Conservation (phyloP, 345 rosid genomes). For the Sonneratia caseolaris region DNA sequence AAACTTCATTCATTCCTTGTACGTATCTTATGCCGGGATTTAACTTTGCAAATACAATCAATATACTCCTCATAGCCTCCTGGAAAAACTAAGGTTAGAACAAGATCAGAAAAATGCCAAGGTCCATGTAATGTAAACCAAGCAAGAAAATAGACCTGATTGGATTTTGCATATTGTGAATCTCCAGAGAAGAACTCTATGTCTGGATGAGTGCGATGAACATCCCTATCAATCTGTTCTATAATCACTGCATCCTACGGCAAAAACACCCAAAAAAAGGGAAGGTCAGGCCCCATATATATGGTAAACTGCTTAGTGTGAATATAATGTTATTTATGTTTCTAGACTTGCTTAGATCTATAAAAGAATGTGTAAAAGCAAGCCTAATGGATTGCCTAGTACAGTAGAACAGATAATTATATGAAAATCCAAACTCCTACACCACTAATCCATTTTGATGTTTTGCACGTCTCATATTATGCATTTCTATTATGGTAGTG, state of each 20-base stretch:
- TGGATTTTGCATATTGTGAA: constrained; percentile 58
- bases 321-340: neutral
- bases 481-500: neutral
- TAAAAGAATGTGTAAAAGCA: neutral
- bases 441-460: neutral
- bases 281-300: neutral
- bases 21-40: constrained; percentile 98
- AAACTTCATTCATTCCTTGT: constrained; percentile 96
- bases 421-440: neutral
- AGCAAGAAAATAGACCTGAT: constrained; percentile 46
- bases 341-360: neutral
- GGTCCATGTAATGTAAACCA: constrained; percentile 1
- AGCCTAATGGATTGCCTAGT: neutral
- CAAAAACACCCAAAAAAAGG: neutral
- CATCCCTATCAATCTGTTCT: constrained; percentile 95
- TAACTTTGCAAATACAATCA: constrained; percentile 82
- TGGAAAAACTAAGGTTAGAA: constrained; percentile 23
- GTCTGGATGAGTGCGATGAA: constrained; percentile 95
- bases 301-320: neutral
- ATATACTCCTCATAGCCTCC: constrained; percentile 73
- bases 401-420: neutral
- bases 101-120: constrained; percentile 13
- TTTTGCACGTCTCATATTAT: neutral
- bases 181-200: constrained; percentile 91
- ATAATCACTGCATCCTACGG: constrained; percentile 74